Conservation (phyloP, 192 early-diverging fungal species). For the Rhizoclosmatium sp. region DNA sequence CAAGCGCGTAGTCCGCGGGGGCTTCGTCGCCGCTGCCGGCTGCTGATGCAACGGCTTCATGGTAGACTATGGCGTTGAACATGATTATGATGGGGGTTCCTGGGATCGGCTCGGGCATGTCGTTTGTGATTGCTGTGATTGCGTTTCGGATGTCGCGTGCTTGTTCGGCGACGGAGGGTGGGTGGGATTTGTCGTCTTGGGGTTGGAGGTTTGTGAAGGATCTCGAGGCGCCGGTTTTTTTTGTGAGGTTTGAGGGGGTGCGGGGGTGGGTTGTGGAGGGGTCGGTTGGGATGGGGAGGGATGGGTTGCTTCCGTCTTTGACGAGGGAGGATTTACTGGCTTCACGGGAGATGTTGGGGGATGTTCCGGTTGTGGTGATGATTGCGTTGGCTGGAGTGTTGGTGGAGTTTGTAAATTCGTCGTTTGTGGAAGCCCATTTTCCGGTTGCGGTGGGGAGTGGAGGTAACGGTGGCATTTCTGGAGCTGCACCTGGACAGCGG, state of each 20-base stretch:
- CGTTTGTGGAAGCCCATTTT: neutral
- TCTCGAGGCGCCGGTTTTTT: neutral
- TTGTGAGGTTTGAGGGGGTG: neutral
- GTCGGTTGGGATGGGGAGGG: neutral
- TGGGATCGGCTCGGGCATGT: constrained; percentile 39
- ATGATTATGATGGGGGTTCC: constrained; percentile 42
- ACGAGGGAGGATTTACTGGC: neutral
- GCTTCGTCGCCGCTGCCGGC: neutral
- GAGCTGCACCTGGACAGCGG: constrained; percentile 12
- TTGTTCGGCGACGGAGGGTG: constrained; percentile 29
- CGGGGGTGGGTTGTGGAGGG: neutral
- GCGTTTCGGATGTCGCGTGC: constrained; percentile 38
- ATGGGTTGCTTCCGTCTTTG: too few species aligned
- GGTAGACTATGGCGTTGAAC: constrained; percentile 42
- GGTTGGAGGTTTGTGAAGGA: neutral
- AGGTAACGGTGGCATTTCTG: constrained; percentile 8
- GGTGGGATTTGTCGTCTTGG: neutral
- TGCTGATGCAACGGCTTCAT: constrained; percentile 11
- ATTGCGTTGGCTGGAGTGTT: neutral
- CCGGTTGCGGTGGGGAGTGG: neutral
- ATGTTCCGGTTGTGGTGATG: neutral
- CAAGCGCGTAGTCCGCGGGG: constrained; percentile 20
- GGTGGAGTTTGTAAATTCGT: neutral
- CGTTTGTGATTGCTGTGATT: constrained; percentile 36
- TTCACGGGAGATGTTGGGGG: neutral